phyloP scores from a whole-genome alignment of 129 eudicot species.

The Helianthus annuus region DNA sequence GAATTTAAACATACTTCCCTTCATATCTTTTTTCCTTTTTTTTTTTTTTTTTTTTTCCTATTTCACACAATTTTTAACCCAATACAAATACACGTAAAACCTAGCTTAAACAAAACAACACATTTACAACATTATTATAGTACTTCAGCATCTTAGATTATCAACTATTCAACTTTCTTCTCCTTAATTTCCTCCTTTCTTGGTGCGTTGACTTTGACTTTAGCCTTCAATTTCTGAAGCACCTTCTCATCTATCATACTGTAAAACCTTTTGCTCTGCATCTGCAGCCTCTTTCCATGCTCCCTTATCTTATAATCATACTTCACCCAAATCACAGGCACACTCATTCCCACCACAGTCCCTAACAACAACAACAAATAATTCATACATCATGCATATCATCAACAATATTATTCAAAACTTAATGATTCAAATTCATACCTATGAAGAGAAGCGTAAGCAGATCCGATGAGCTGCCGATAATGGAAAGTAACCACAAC shows the following conservation, averaged over 20 bases:
- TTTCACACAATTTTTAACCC: background rate
- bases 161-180: conserved; percentile 48
- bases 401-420: background rate
- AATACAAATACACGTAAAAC: background rate
- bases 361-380: conserved; percentile 42
- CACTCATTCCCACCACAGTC: conserved; percentile 44
- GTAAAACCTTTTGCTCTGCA: conserved; percentile 40
- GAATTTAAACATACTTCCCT: too few relatives aligned
- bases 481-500: conserved; percentile 50
- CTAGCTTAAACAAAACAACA: background rate
- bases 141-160: background rate
- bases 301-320: conserved; percentile 52
- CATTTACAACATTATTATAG: background rate
- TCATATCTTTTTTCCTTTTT: too few relatives aligned
- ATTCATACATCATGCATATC: background rate
- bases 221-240: conserved; percentile 38
- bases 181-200: conserved; percentile 31
- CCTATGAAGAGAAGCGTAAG: conserved; percentile 62
- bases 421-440: conserved; percentile 10
- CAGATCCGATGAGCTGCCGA: conserved; percentile 46
- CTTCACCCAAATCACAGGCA: conserved; percentile 48
- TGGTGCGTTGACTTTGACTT: conserved; percentile 26
- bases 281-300: conserved; percentile 43
- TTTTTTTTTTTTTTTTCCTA: too few relatives aligned
- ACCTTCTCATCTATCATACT: conserved; percentile 44